Conservation (phyloP, 768 basidiomycete genomes). For the Hericium coralloides region DNA sequence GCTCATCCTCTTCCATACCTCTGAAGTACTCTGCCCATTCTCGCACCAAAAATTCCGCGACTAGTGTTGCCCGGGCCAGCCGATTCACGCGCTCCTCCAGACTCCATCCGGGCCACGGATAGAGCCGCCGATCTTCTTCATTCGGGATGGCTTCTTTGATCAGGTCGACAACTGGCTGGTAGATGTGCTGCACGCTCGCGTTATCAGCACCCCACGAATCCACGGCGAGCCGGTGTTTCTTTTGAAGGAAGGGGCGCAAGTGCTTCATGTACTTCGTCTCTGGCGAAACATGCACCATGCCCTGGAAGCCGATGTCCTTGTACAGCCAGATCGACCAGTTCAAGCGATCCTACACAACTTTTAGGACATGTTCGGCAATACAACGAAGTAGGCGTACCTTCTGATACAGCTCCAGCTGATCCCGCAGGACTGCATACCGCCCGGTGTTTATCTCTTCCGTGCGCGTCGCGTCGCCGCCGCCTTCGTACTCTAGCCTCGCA, state of each 20-base stretch:
- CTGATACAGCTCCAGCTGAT: slow-evolving; percentile 32
- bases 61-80: slow-evolving; percentile 25
- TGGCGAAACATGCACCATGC: slow-evolving; percentile 29
- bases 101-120: slow-evolving; percentile 28
- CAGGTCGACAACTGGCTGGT: slow-evolving; percentile 14
- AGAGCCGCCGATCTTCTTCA: slow-evolving; percentile 17
- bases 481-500: slow-evolving; percentile 21
- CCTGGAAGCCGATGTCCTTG: slow-evolving; percentile 16
- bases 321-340: slow-evolving; percentile 14
- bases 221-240: slow-evolving; percentile 31
- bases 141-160: slow-evolving; percentile 19
- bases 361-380: background rate
- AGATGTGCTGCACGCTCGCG: slow-evolving; percentile 18
- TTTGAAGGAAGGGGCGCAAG: slow-evolving; percentile 26
- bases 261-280: slow-evolving; percentile 33
- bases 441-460: slow-evolving; percentile 30
- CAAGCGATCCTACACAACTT: background rate
- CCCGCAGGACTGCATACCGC: slow-evolving; percentile 27
- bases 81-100: slow-evolving; percentile 17
- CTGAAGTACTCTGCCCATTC: slow-evolving; percentile 25
- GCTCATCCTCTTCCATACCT: slow-evolving; percentile 24
- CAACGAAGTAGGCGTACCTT: slow-evolving; percentile 13
- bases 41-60: slow-evolving; percentile 25
- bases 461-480: slow-evolving; percentile 11
- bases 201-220: slow-evolving; percentile 32